These are phyloP conservation scores for Clonostachys rosea DNA, from an alignment of 2,329 filamentous ascomycete genomes.

Conservation along the genomic window DNA sequence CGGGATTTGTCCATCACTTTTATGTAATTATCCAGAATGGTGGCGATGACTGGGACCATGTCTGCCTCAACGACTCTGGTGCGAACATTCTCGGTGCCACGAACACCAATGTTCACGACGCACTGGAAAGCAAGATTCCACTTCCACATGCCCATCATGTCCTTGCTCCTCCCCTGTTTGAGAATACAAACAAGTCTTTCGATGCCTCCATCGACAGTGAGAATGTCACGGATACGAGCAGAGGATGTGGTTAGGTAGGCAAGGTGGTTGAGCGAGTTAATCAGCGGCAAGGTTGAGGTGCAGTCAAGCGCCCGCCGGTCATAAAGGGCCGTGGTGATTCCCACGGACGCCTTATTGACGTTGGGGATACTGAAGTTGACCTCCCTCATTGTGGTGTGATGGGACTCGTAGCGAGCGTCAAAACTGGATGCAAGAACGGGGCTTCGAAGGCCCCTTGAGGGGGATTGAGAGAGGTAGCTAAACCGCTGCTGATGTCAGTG, in stretches of 20 bases:
- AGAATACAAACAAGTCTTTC: slow-evolving; percentile 95
- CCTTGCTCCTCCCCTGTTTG: slow-evolving; percentile 93
- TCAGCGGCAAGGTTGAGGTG: slow-evolving; percentile 93
- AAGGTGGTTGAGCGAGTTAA: slow-evolving; percentile 98
- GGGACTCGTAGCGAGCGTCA: slow-evolving; percentile 1
- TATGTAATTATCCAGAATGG: slow-evolving; percentile 97
- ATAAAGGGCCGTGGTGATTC: slow-evolving; percentile 97
- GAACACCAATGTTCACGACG: slow-evolving; percentile 96
- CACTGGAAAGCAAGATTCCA: slow-evolving; percentile 99
- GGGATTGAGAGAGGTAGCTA: not conserved
- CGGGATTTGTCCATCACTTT: slow-evolving; percentile 90
- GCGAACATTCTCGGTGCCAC: slow-evolving; percentile 88
- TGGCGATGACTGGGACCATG: slow-evolving; percentile 98
- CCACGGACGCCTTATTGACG: slow-evolving; percentile 98
- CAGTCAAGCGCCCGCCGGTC: slow-evolving; percentile 96
- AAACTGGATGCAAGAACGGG: not conserved
- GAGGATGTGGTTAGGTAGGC: slow-evolving; percentile 98
- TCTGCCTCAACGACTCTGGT: slow-evolving; percentile 97
- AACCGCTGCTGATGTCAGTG: too few species aligned
- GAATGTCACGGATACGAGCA: slow-evolving; percentile 92
- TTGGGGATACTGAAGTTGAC: slow-evolving; percentile 99
- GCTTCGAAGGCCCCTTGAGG: slow-evolving; percentile 5
- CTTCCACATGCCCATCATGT: slow-evolving; percentile 99
- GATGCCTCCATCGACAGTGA: slow-evolving; percentile 97
- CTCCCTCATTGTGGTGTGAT: slow-evolving; percentile 78